A percentile compares a stretch with the other conserved stretches of the same genome.
These are phyloP conservation scores for Trifolium dubium DNA, from an alignment of 306 rosid genomes.

Conservation along the genomic window DNA sequence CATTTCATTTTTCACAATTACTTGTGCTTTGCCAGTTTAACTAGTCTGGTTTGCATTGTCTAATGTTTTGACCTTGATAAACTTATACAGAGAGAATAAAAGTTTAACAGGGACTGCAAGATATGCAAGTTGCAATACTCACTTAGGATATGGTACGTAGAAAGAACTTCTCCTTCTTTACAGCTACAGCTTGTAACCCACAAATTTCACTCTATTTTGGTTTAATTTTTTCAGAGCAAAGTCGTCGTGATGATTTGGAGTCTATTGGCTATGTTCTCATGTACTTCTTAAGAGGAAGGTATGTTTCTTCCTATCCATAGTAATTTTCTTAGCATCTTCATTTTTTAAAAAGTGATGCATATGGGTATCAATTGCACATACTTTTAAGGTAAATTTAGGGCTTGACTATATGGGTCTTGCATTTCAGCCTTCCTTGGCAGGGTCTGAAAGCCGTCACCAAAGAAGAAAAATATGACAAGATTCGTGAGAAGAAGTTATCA, in stretches of 20 bases:
- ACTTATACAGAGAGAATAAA: conserved; percentile 76
- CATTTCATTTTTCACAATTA: conserved; percentile 15
- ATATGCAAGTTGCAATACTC: conserved; percentile 90
- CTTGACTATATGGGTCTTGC: conserved; percentile 42
- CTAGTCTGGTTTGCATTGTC: conserved; percentile 27
- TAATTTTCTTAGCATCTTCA: conserved; percentile 29
- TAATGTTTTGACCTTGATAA: conserved; percentile 45
- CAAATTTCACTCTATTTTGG: conserved; percentile 35
- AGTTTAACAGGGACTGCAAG: conserved; percentile 90
- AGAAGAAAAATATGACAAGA: conserved; percentile 83
- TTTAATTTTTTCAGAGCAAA: conserved; percentile 67
- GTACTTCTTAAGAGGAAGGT: conserved; percentile 93
- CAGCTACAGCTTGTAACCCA: conserved; percentile 6
- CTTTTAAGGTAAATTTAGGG: conserved; percentile 20
- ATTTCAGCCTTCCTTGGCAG: conserved; percentile 94
- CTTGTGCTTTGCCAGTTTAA: conserved; percentile 29
- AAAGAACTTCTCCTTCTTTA: conserved; percentile 33
- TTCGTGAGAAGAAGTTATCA: conserved; percentile 78
- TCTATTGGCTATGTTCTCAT: conserved; percentile 87
- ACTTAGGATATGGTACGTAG: conserved; percentile 75
- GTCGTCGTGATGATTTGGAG: conserved; percentile 92
- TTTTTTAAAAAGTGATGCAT: conserved; percentile 15
- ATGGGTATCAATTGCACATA: conserved; percentile 13
- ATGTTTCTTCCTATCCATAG: conserved; percentile 36
- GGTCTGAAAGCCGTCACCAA: conserved; percentile 78